Base-by-base conservation (phyloP, 805 yeast genomes). In the Huiozyma sinensis region DNA sequence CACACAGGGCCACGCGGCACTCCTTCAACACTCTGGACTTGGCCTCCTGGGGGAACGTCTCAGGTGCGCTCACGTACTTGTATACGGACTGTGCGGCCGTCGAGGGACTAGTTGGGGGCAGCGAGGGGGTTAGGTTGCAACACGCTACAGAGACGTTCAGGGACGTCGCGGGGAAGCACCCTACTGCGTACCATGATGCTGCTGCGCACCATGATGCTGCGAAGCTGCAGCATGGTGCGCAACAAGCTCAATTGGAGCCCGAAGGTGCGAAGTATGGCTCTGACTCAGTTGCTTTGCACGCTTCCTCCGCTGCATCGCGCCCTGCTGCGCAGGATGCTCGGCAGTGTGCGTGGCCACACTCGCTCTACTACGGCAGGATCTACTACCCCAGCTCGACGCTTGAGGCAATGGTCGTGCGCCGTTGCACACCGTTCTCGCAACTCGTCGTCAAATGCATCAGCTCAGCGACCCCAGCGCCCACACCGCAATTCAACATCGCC, bases 361-460 rank as follows among this genome's bases (percentile, higher is more conserved):
- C 79, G 0, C 66, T 90, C 11, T 63, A 83, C 32, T 90, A 86
- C 60, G 97, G 97, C 0, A 70, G 90, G 50, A 75, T 92, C 79
- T 84, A 81, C 55, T 79, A 90, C 48, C 97, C 98, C 0, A 83
- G 86, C 1, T 79, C 85, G 12, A 80, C 83, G 6, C 65, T 92
- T 2, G 97, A 90, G 61, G 95, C 95, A 1, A 81, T 92, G 90
- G 51, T 80, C 6, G 33, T 11, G 5, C 33, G 33, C 5, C 33
- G 33, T 11, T 9, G 33, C 33, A 11, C 33, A 2, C 62, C 72
- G 6, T 66, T 68, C 28, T 69, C 84, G 1, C 95, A 86, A 55
- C 46, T 89, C 11, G 64, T 82, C 36, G 63, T 86, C 17, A 84
- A 85, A 52, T 83, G 92, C 57, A 77, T 88, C 30, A 84, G 85